Evolutionary conservation across 768 basidiomycete species (phyloP), one percentile per base, ranked within the genome.

Genomic region (Leccinellum rugosiceps): DNA sequence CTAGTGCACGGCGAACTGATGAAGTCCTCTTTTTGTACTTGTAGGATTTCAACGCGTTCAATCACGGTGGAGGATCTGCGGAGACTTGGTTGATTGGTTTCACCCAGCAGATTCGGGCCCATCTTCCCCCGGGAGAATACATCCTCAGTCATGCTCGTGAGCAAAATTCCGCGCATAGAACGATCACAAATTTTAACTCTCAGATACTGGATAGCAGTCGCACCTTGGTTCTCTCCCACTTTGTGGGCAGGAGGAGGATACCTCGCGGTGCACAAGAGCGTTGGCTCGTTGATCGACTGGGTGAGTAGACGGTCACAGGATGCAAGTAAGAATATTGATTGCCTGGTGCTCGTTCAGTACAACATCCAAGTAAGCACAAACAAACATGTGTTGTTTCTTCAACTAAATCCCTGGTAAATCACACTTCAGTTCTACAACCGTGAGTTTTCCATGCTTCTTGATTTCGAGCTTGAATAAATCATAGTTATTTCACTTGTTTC

Each of bases 11-110:
- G 34, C 7, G 15, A 35, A 21, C 15, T 48, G 4, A 51, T 7
- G 26, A n/a, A n/a, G n/a, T n/a, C n/a, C n/a, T n/a, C n/a, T n/a
- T 32, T 25, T 14, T 11, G 17, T 17, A 1, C 3, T 28, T 8
- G 3, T 55, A 86, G 83, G 87, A 88, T 62, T 86, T 88, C 63
- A 72, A 74, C 60, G 85, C 86, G 17, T 64, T 65, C 23, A 77
- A 80, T 10, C 70, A 74, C 45, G 2, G 2, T 2, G 25, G 25
- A 3, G 83, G 81, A 10, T 71, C 62, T 13, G 86, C 83, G 2
- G 86, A 86, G 72, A 41, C 65, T 2, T 76, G 75, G 74, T 61
- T 76, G 11, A 63, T 65, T 14, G 60, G 58, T 17, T 70, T 75
- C 17, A 76, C 75, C 3, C 53, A 53, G 25, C 61, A 66, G 6